These are phyloP conservation scores for Arachis hypogaea DNA, from an alignment of 306 rosid genomes.

Conservation along the genomic window DNA sequence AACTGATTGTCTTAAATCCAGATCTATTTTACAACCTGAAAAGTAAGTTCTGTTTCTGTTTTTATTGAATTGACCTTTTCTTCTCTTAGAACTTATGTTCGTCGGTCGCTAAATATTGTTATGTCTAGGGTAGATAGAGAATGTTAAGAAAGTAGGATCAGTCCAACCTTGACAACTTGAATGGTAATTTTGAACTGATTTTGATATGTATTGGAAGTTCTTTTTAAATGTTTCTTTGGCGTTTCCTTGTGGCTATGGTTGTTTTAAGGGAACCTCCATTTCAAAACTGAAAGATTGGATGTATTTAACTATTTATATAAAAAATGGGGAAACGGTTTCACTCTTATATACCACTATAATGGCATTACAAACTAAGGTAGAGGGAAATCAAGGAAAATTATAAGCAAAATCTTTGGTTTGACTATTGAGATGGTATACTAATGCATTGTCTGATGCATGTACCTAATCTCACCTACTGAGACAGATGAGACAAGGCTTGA, in stretches of 20 bases:
- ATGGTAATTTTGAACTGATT: slow-evolving; percentile 23
- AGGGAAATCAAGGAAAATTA: no score
- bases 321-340: no score
- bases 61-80: slow-evolving; percentile 12
- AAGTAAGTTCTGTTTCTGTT: slow-evolving; percentile 62
- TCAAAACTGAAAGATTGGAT: not conserved
- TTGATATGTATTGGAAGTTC: not conserved
- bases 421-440: not conserved
- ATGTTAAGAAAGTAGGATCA: slow-evolving; percentile 17
- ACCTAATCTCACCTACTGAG: not conserved
- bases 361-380: no score
- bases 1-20: slow-evolving; percentile 65
- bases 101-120: not conserved
- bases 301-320: not conserved
- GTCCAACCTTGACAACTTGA: slow-evolving; percentile 22
- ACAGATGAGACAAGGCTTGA: not conserved
- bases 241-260: not conserved
- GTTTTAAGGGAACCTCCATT: not conserved
- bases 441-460: not conserved
- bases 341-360: no score
- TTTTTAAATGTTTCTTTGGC: no score
- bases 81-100: slow-evolving; percentile 21
- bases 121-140: not conserved
- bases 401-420: no score
- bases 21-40: slow-evolving; percentile 64